Percentiles rank a stretch among this genome's conserved stretches.
phyloP scores from a whole-genome alignment of 768 basidiomycete species.

The Lyophyllum semitale region DNA sequence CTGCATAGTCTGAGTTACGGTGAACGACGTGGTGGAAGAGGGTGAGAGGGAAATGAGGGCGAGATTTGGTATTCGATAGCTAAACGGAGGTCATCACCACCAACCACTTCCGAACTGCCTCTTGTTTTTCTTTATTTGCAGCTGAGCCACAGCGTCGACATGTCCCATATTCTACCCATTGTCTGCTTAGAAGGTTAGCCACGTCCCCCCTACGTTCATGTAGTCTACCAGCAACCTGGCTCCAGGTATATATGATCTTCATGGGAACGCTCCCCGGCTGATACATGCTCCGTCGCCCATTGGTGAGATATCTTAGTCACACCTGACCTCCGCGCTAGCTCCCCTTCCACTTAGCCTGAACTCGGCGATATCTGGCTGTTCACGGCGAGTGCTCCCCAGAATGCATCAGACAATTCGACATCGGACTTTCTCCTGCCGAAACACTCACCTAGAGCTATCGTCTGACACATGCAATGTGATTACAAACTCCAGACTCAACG shows the following conservation, averaged over 20 bases:
- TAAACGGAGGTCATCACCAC: conserved; percentile 42
- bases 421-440: conserved; percentile 18
- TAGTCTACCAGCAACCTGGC: background rate
- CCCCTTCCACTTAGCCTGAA: background rate
- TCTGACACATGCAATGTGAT: background rate
- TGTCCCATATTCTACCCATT: background rate
- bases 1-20: conserved; percentile 62
- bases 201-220: background rate
- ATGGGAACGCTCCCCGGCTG: conserved; percentile 8
- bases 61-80: conserved; percentile 39
- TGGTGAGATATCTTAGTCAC: conserved; percentile 12
- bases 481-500: background rate
- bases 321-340: conserved; percentile 19
- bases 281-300: conserved; percentile 5
- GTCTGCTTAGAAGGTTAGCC: background rate
- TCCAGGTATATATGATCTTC: conserved; percentile 1
- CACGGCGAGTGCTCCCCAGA: background rate
- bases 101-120: conserved; percentile 28
- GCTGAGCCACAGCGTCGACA: conserved; percentile 22
- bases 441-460: background rate
- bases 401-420: background rate
- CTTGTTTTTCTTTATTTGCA: conserved; percentile 39
- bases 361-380: background rate
- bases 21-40: conserved; percentile 55
- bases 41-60: conserved; percentile 28